Evolutionary conservation across 495 filamentous ascomycete species (phyloP).

Genomic region (Aspergillus mulundensis): DNA sequence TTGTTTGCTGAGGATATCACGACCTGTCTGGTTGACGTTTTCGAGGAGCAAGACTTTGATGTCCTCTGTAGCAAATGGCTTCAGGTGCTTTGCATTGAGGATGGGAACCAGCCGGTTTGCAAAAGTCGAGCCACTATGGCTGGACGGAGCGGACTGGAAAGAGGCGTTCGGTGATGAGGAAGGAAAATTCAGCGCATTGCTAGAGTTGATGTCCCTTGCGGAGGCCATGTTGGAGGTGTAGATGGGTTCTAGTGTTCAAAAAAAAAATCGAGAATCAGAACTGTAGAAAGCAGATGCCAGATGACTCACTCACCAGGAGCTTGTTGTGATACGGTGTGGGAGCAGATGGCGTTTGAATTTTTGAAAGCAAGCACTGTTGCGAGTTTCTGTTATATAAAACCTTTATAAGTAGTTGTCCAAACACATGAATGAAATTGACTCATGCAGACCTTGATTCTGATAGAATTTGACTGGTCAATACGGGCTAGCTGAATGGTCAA

Average conservation of each 20-base stretch:
- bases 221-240: constrained; percentile 11
- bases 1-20: constrained; percentile 73
- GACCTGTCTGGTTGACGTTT: constrained; percentile 89
- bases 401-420: not conserved
- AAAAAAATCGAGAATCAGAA: no score
- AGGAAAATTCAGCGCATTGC: constrained; percentile 32
- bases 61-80: constrained; percentile 91
- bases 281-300: not conserved
- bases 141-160: constrained; percentile 61
- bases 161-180: constrained; percentile 61
- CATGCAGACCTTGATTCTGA: not conserved
- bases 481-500: not conserved
- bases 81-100: constrained; percentile 68
- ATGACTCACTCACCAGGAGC: no score
- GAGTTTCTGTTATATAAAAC: not conserved
- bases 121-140: constrained; percentile 33
- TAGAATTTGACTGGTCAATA: not conserved
- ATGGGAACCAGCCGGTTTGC: constrained; percentile 29
- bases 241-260: not conserved
- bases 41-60: constrained; percentile 95
- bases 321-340: not conserved
- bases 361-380: not conserved
- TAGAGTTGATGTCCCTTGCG: constrained; percentile 30
- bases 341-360: not conserved
- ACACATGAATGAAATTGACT: not conserved